Conservation (phyloP, 441 rosid species). For the Euphorbia celastroides region DNA sequence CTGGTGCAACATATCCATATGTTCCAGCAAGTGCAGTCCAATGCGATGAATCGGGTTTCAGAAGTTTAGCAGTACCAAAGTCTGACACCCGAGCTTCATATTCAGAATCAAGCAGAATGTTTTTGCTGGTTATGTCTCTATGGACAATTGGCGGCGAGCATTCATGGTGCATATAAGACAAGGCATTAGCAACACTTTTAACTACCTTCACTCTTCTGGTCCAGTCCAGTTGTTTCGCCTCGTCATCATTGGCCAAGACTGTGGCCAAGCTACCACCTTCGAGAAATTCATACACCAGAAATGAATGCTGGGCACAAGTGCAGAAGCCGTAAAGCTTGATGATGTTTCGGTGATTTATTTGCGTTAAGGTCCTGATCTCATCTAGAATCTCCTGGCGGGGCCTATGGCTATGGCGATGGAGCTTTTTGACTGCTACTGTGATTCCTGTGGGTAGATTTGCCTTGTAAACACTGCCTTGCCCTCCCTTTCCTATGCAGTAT, state of each 20-base stretch:
- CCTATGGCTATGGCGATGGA: neutral
- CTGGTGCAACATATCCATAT: slow-evolving; percentile 34
- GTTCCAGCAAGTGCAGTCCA: slow-evolving; percentile 35
- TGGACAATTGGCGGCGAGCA: slow-evolving; percentile 30
- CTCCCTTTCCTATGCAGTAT: slow-evolving; percentile 29
- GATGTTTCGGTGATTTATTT: slow-evolving; percentile 31
- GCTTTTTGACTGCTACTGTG: slow-evolving; percentile 30
- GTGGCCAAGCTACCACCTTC: slow-evolving; percentile 22
- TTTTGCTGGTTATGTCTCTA: slow-evolving; percentile 34
- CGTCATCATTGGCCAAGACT: slow-evolving; percentile 12
- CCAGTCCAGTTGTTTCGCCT: slow-evolving; percentile 28
- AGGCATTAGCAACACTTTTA: slow-evolving; percentile 28
- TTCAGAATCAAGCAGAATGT: slow-evolving; percentile 25
- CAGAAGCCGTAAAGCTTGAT: slow-evolving; percentile 35
- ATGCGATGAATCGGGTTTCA: slow-evolving; percentile 23
- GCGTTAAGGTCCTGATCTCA: slow-evolving; percentile 26
- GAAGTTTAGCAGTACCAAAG: slow-evolving; percentile 32
- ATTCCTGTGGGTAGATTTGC: slow-evolving; percentile 16
- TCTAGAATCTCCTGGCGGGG: slow-evolving; percentile 1
- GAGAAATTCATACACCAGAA: slow-evolving; percentile 30
- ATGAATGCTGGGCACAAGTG: slow-evolving; percentile 17
- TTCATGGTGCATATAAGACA: slow-evolving; percentile 35
- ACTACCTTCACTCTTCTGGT: slow-evolving; percentile 21
- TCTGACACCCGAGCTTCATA: slow-evolving; percentile 28
- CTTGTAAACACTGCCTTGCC: slow-evolving; percentile 26